phyloP scores from a whole-genome alignment of 2,329 filamentous ascomycete species.

The Colletotrichum tropicicola region DNA sequence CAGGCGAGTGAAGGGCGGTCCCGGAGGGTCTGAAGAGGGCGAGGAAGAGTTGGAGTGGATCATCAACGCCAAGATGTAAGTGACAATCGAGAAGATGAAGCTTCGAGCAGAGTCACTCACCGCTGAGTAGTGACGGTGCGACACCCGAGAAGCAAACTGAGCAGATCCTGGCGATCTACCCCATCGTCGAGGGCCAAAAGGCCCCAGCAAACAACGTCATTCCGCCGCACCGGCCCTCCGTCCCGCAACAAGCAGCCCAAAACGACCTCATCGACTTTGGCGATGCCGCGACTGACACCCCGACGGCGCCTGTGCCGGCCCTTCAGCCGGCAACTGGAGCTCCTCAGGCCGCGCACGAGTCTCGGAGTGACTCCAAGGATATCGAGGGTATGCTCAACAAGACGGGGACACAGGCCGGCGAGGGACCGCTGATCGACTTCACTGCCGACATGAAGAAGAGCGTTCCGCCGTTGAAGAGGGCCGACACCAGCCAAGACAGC shows the following conservation, averaged over 20 bases:
- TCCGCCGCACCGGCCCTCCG: constrained; percentile 48
- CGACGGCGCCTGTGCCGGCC: not conserved
- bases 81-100: not conserved
- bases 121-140: constrained; percentile 62
- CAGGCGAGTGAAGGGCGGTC: constrained; percentile 75
- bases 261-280: constrained; percentile 67
- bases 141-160: constrained; percentile 76
- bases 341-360: not conserved
- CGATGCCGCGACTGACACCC: constrained; percentile 11
- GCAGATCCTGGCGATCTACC: constrained; percentile 87
- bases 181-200: constrained; percentile 83
- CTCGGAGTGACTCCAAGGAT: constrained; percentile 38
- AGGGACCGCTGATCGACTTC: constrained; percentile 66
- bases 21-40: constrained; percentile 77
- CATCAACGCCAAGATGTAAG: constrained; percentile 85
- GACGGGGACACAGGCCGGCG: constrained; percentile 54
- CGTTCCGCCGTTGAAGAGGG: constrained; percentile 38
- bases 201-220: constrained; percentile 63
- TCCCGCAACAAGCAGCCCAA: constrained; percentile 36
- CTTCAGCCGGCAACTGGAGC: not conserved
- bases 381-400: constrained; percentile 54
- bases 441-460: constrained; percentile 59
- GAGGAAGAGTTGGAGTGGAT: constrained; percentile 96
- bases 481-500: constrained; percentile 45
- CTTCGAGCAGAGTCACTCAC: constrained; percentile 9